These are phyloP conservation scores for Lycium barbarum DNA, from an alignment of 257 asterid species.

Conservation along the genomic window DNA sequence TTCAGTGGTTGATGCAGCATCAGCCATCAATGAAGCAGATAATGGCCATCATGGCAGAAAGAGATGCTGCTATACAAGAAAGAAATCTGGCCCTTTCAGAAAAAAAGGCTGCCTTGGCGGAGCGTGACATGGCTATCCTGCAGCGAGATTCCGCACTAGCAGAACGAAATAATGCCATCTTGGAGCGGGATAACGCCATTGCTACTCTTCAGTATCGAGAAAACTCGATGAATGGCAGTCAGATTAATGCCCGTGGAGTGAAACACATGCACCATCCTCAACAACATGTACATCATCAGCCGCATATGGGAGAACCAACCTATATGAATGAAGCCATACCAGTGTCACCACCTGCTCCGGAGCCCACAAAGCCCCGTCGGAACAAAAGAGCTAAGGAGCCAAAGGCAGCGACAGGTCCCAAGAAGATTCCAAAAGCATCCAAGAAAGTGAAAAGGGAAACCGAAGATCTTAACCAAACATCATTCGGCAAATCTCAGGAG, in stretches of 20 bases:
- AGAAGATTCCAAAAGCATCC: conserved; percentile 57
- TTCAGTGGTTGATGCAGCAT: conserved; percentile 96
- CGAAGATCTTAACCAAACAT: conserved; percentile 59
- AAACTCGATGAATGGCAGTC: conserved; percentile 67
- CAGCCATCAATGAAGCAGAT: conserved; percentile 98
- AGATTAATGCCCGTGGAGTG: conserved; percentile 62
- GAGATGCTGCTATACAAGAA: conserved; percentile 98
- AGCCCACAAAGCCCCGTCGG: conserved; percentile 68
- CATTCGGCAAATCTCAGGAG: conserved; percentile 49
- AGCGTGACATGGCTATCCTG: conserved; percentile 86
- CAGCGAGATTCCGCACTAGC: conserved; percentile 88
- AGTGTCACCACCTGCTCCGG: conserved; percentile 50
- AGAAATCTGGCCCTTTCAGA: conserved; percentile 87
- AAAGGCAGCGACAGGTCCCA: conserved; percentile 46
- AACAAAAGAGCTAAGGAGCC: conserved; percentile 73
- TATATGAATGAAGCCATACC: conserved; percentile 56
- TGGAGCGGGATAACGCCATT: conserved; percentile 89
- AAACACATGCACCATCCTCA: conserved; percentile 77
- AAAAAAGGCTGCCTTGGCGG: conserved; percentile 86
- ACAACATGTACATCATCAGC: conserved; percentile 56
- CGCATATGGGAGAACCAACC: conserved; percentile 61
- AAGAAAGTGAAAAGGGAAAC: conserved; percentile 66
- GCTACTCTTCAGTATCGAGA: conserved; percentile 83
- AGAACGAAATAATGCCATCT: conserved; percentile 81
- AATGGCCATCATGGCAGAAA: conserved; percentile 88